phyloP scores from a whole-genome alignment of 1,284 basidiomycete genomes.

The Kwoniella shivajii region DNA sequence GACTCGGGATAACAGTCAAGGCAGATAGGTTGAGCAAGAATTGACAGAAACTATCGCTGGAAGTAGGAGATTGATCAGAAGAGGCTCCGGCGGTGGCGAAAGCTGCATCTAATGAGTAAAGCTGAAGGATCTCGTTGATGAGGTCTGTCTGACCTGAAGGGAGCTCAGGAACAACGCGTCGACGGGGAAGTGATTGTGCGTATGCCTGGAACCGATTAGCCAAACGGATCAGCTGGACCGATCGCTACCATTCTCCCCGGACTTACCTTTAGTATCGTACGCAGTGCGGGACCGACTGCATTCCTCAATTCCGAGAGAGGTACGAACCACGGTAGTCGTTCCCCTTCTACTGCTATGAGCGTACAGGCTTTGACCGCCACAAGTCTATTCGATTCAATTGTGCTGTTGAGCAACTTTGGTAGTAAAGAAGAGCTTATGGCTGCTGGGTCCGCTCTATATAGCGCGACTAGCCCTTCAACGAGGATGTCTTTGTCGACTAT shows the following conservation, averaged over 20 bases:
- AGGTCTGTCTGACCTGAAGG: slow-evolving; percentile 26
- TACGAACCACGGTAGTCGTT: slow-evolving; percentile 39
- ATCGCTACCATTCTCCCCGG: neutral
- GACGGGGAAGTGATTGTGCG: slow-evolving; percentile 4
- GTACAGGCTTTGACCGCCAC: slow-evolving; percentile 70
- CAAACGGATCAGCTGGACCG: neutral
- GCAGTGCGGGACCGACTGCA: slow-evolving; percentile 29
- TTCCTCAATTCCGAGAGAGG: slow-evolving; percentile 22
- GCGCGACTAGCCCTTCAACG: slow-evolving; percentile 69
- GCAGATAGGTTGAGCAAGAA: slow-evolving; percentile 30
- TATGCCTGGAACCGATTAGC: neutral
- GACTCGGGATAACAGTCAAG: slow-evolving; percentile 30
- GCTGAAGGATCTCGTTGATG: slow-evolving; percentile 34
- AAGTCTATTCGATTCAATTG: slow-evolving; percentile 77
- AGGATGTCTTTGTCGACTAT: slow-evolving; percentile 78
- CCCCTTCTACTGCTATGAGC: slow-evolving; percentile 55
- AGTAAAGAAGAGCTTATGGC: slow-evolving; percentile 62
- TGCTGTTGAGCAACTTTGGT: slow-evolving; percentile 69
- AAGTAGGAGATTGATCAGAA: slow-evolving; percentile 12
- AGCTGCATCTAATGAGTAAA: slow-evolving; percentile 33
- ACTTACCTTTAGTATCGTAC: slow-evolving; percentile 38
- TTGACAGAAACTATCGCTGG: slow-evolving; percentile 24
- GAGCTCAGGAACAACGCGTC: slow-evolving; percentile 13
- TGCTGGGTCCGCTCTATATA: slow-evolving; percentile 69
- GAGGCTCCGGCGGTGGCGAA: slow-evolving; percentile 28